These are phyloP conservation scores for Tylopilus vinaceipallidus DNA, from an alignment of 768 basidiomycete genomes.

Conservation along the genomic window DNA sequence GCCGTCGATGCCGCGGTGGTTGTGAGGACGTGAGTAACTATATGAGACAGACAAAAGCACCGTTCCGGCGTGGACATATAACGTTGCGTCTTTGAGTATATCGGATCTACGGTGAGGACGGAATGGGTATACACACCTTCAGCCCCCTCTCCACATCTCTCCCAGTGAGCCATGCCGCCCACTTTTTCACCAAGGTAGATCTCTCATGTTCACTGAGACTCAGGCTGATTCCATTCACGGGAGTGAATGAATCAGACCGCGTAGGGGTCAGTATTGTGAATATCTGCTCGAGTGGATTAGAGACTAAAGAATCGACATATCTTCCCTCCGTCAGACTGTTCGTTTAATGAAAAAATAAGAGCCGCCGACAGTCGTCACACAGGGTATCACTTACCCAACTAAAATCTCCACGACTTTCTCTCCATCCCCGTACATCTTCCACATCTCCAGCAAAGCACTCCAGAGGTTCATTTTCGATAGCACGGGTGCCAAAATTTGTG, in stretches of 20 bases:
- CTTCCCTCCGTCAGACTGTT: constrained; percentile 28
- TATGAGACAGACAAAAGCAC: not conserved
- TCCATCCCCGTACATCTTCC: constrained; percentile 21
- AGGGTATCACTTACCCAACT: constrained; percentile 21
- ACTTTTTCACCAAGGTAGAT: constrained; percentile 63
- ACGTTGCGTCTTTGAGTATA: not conserved
- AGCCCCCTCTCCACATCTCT: constrained; percentile 69
- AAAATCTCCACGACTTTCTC: constrained; percentile 24
- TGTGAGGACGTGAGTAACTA: constrained; percentile 25
- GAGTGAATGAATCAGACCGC: constrained; percentile 4
- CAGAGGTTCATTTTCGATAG: constrained; percentile 20
- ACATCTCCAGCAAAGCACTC: constrained; percentile 28
- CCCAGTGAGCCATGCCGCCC: constrained; percentile 79
- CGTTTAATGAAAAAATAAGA: too few relatives aligned
- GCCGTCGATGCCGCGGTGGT: constrained; percentile 18
- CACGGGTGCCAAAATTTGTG: constrained; percentile 17
- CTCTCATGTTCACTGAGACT: constrained; percentile 35
- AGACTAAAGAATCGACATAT: constrained; percentile 21
- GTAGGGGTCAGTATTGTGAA: constrained; percentile 23
- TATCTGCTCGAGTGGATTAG: constrained; percentile 28
- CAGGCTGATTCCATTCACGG: not conserved
- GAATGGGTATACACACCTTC: constrained; percentile 43
- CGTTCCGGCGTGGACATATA: not conserved
- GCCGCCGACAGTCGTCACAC: too few relatives aligned
- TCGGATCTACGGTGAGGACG: not conserved